A percentile compares a stretch with the other conserved stretches of the same genome.
Evolutionary conservation across 495 filamentous ascomycete species (phyloP).

Genomic region (Xylaria grammica): DNA sequence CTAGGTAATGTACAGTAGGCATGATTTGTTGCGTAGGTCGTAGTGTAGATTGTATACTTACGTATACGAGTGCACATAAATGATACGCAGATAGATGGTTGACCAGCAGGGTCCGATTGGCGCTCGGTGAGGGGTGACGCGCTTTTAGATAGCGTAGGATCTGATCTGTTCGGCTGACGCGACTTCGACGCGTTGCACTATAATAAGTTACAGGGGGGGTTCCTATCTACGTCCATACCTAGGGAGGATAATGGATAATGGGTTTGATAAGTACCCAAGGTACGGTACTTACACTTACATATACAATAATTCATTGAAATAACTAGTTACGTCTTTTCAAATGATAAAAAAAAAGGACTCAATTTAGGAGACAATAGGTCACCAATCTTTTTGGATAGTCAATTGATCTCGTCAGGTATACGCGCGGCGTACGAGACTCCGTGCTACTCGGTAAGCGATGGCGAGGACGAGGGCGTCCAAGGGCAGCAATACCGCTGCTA

Average conservation of each 20-base stretch:
- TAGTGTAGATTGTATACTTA: too few relatives aligned
- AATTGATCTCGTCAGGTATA: not conserved
- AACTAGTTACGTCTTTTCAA: too few relatives aligned
- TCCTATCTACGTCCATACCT: not conserved
- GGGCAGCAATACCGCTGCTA: slow-evolving; percentile 11
- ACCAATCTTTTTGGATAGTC: not conserved
- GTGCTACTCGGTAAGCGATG: slow-evolving; percentile 25
- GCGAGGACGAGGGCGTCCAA: slow-evolving; percentile 26
- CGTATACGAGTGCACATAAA: too few relatives aligned
- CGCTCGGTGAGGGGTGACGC: slow-evolving; percentile 7
- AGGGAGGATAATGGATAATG: not conserved
- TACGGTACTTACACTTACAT: too few relatives aligned
- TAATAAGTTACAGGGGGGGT: not conserved
- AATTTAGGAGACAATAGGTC: too few relatives aligned
- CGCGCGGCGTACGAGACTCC: not conserved
- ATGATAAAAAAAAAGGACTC: too few relatives aligned
- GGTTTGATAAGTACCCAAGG: too few relatives aligned
- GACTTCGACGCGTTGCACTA: slow-evolving; percentile 17
- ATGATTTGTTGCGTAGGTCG: too few relatives aligned
- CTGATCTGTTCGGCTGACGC: not conserved
- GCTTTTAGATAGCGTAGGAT: not conserved
- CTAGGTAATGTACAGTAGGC: not conserved
- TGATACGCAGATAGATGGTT: too few relatives aligned
- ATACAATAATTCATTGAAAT: too few relatives aligned
- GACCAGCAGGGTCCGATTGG: slow-evolving; percentile 3